Evolutionary conservation across 2,329 filamentous ascomycete genomes (phyloP), one percentile per base, ranked within the genome.

Genomic region (Clonostachys solani): DNA sequence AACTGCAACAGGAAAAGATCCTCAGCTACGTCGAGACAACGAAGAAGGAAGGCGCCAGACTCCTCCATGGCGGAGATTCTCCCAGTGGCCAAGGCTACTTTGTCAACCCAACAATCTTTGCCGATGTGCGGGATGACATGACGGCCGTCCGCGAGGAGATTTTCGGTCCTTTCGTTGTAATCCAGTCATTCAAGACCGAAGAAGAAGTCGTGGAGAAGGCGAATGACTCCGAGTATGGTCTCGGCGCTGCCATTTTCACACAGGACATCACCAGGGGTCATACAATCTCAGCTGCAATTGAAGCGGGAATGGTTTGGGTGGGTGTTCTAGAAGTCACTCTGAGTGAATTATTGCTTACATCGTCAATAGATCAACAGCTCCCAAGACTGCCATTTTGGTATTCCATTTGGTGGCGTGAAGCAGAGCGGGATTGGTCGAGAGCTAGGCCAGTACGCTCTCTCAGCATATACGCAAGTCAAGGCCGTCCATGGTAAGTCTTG

Each of bases 31-130:
- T 88, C 46, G 74, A 86, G 29, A 16, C 37, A 5, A 47, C 46
- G 6, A 50, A 44, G 44, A 23, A 18, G 9, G 44, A 44, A 18
- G 87, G 87, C n/a, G 84, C 85, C 1, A 86, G 73, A 7, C 71
- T 91, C 2, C 69, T 78, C 17, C 65, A 75, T 2, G 87, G 87
- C 12, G 87, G 86, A 44, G 72, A 47, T 12, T 82, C 82, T 65
- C 72, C 80, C 5, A 58, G 67, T 7, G 64, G 36, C 7, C 36
- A 17, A 15, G 40, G 40, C 7, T 19, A 42, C 40, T 42, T 18
- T 38, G 36, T 38, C 36, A n/a, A n/a, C 36, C 15, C 15, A 8
- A 38, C 17, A 7, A 18, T 18, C 36, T 38, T 38, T 38, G 36
- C 36, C 7, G 36, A 38, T 18, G 36, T 38, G 15, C 36, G 15